A percentile compares a stretch with the other conserved stretches of the same genome.
Conservation (phyloP, 352 stramenopile genomes). For the Phytophthora crassamura region DNA sequence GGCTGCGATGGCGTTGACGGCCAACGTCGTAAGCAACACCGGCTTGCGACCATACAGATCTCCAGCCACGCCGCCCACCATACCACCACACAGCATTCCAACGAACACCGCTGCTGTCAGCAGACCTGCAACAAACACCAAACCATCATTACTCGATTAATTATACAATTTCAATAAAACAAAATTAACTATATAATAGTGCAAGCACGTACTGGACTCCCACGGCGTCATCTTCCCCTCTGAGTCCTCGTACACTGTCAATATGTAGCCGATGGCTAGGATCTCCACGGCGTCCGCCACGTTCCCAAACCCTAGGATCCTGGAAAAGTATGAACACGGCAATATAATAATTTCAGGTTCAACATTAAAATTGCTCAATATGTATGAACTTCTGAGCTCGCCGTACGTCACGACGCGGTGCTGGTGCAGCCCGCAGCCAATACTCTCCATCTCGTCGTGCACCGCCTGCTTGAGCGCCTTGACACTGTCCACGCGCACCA, state of each 20-base stretch:
- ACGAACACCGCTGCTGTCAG: conserved; percentile 90
- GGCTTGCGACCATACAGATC: conserved; percentile 87
- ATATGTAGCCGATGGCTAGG: conserved; percentile 90
- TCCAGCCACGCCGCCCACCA: conserved; percentile 75
- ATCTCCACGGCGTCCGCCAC: conserved; percentile 92
- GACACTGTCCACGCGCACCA: conserved; percentile 59
- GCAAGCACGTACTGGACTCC: conserved; percentile 61
- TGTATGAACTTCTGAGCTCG: conserved; percentile 26
- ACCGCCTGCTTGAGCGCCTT: conserved; percentile 73
- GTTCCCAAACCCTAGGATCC: conserved; percentile 84
- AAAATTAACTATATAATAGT: conserved; percentile 14
- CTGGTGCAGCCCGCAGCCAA: conserved; percentile 80
- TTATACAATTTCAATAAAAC: conserved; percentile 5
- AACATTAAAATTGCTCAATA: conserved; percentile 5
- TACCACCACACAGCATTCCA: conserved; percentile 87
- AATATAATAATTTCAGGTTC: conserved; percentile 48
- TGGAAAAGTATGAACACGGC: conserved; percentile 57
- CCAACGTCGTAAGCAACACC: conserved; percentile 77
- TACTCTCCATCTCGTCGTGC: conserved; percentile 77
- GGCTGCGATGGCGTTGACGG: conserved; percentile 78
- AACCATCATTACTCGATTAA: conserved; percentile 5
- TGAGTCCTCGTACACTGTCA: conserved; percentile 76
- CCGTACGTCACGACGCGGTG: conserved; percentile 70
- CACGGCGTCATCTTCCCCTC: conserved; percentile 72
- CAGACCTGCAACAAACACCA: conserved; percentile 56